A percentile compares a stretch with the other conserved stretches of the same genome.
phyloP scores from a whole-genome alignment of 2,329 filamentous ascomycete genomes.

The Scopulariopsis brevicaulis region DNA sequence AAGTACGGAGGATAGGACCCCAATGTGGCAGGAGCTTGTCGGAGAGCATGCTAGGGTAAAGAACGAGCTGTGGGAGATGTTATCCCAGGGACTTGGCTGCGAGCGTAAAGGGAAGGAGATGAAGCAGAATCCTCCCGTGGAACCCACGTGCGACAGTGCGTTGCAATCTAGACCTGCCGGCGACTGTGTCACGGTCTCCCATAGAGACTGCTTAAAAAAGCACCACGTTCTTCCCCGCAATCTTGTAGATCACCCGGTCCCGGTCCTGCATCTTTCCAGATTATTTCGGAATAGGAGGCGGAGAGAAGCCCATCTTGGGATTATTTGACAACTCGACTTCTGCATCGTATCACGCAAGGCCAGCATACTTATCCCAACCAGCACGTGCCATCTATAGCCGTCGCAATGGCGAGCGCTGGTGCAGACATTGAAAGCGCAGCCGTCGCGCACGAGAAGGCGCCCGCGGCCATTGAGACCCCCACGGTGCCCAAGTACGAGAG shows the following conservation, averaged over 20 bases:
- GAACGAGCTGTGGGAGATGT: not conserved
- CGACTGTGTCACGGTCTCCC: not conserved
- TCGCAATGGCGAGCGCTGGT: not conserved
- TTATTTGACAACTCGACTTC: no score
- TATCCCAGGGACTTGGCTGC: not conserved
- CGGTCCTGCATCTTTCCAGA: not conserved
- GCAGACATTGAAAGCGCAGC: not conserved
- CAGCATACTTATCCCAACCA: not conserved
- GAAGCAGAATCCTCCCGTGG: not conserved
- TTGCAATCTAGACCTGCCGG: not conserved
- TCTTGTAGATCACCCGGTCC: not conserved
- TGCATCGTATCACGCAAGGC: no score
- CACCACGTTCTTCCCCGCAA: not conserved
- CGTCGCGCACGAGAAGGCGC: not conserved
- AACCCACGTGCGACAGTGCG: not conserved
- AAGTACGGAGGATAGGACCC: not conserved
- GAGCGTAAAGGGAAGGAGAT: not conserved
- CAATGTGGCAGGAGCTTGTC: not conserved
- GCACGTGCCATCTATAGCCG: not conserved
- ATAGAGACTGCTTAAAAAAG: not conserved
- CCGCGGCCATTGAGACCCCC: slow-evolving; percentile 6
- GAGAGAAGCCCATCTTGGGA: no score
- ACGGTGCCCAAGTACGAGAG: slow-evolving; percentile 11
- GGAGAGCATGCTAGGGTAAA: not conserved
- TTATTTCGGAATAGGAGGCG: no score